Base-by-base conservation (phyloP, 768 basidiomycete species). In the Nevesoporus exiguus region DNA sequence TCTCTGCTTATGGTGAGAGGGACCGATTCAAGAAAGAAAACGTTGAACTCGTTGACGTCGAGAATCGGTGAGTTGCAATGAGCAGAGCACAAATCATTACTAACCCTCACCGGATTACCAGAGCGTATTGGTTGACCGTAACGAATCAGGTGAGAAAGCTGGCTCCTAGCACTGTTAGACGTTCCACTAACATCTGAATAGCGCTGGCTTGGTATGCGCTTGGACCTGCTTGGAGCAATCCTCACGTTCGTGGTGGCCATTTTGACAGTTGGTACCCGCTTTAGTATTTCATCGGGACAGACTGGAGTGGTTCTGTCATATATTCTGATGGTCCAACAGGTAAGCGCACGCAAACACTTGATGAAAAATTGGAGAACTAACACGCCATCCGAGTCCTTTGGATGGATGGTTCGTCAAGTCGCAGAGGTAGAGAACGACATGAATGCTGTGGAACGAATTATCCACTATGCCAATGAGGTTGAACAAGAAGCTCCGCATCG, bases 341-440 rank as follows among this genome's bases (percentile, higher is more conserved):
- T 81, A 72, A 73, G 65, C 53, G 71, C 67, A 5, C 36, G 41
- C 24, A 21, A 34, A 7, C n/a, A 10, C 19, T 34, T 19, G 17
- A 33, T 30, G 3, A 36, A 36, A 41, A 7, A 25, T 15, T 4
- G 8, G 6, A 17, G 10, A 47, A 37, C 53, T 63, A 10, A 63
- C 34, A 4, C 29, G 1, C n/a, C 39, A 34, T 30, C 33, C 29
- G 22, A 86, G 83, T 59, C 77, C 0, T 88, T 91, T 60, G 82
- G 82, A 21, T 90, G 83, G 84, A 78, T 90, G 69, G 81, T 88
- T 39, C 82, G 87, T 9, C 88, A 90, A 69, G 78, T 77, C 36
- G 85, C 88, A 3, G 93, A 95, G 66, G 86, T 94, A 11, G 93
- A 96, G 70, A 96, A 97, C 69, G 81, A 94, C 69, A 93, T 95